These are phyloP conservation scores for Nigrospora osmanthi DNA, from an alignment of 2,329 filamentous ascomycete genomes.

Conservation along the genomic window DNA sequence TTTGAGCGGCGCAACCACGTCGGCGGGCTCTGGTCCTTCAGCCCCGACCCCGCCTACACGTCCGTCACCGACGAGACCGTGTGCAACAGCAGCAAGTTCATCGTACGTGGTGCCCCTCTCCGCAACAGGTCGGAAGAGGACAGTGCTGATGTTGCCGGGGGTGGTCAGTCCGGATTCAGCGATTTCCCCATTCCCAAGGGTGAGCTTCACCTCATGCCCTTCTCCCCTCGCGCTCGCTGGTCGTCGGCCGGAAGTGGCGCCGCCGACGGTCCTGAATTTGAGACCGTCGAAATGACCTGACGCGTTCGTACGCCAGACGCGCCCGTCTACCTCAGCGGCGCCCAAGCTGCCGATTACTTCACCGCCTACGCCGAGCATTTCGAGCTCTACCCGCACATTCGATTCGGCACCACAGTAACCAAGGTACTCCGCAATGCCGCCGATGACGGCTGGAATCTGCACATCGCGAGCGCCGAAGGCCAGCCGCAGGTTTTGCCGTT, in stretches of 20 bases:
- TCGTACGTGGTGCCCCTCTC: conserved; percentile 4
- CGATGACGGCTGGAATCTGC: conserved; percentile 9
- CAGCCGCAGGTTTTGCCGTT: conserved; percentile 4
- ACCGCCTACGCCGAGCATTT: conserved; percentile 10
- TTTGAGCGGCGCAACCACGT: conserved; percentile 32
- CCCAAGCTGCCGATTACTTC: conserved; percentile 8
- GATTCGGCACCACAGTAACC: conserved; percentile 9
- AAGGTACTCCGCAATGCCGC: conserved; percentile 8
- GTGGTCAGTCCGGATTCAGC: conserved; percentile 10
- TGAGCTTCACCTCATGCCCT: background rate
- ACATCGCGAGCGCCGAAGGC: conserved; percentile 7
- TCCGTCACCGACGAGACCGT: conserved; percentile 22
- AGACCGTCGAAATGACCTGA: background rate
- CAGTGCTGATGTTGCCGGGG: background rate
- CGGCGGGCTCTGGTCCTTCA: conserved; percentile 36
- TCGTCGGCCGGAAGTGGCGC: too few relatives aligned
- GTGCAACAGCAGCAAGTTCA: conserved; percentile 23
- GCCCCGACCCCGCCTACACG: conserved; percentile 15
- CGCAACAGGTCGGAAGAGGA: background rate
- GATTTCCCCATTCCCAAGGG: conserved; percentile 11
- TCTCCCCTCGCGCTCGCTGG: too few relatives aligned
- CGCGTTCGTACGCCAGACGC: conserved; percentile 3
- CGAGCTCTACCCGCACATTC: conserved; percentile 7
- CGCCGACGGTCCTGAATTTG: too few relatives aligned
- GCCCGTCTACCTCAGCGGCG: conserved; percentile 6